Percentiles rank a stretch among this genome's conserved stretches.
phyloP scores from a whole-genome alignment of 257 asterid genomes.

The Solanum medicagineum region DNA sequence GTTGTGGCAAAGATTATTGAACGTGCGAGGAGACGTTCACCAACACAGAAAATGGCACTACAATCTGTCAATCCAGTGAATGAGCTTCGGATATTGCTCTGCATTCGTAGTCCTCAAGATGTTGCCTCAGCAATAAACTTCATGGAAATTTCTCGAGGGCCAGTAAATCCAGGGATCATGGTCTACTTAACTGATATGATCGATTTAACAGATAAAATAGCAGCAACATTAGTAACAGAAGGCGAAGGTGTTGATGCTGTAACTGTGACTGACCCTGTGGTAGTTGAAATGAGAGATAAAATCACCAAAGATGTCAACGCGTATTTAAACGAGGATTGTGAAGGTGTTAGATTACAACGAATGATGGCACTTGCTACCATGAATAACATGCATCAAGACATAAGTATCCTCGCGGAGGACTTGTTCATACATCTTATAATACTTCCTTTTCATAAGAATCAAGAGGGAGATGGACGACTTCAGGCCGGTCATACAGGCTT shows the following conservation, averaged over 20 bases:
- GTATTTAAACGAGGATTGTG: slow-evolving; percentile 32
- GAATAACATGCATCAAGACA: slow-evolving; percentile 67
- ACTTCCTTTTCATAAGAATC: slow-evolving; percentile 80
- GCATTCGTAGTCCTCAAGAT: slow-evolving; percentile 46
- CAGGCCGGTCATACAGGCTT: slow-evolving; percentile 52
- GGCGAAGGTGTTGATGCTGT: slow-evolving; percentile 30
- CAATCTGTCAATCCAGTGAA: slow-evolving; percentile 51
- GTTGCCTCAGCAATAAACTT: slow-evolving; percentile 44
- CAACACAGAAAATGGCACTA: slow-evolving; percentile 75
- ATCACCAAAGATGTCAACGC: slow-evolving; percentile 25
- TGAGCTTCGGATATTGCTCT: slow-evolving; percentile 55
- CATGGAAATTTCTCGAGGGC: slow-evolving; percentile 60
- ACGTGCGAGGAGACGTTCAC: slow-evolving; percentile 72
- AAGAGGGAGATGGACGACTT: slow-evolving; percentile 60
- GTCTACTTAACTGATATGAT: slow-evolving; percentile 70
- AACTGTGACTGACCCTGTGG: slow-evolving; percentile 50
- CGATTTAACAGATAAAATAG: slow-evolving; percentile 60
- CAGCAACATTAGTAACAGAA: slow-evolving; percentile 50
- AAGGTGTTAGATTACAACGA: slow-evolving; percentile 41
- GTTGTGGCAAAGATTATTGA: slow-evolving; percentile 56
- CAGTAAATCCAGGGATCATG: slow-evolving; percentile 54
- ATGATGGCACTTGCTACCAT: slow-evolving; percentile 73
- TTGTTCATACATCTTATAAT: slow-evolving; percentile 47
- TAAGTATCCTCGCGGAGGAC: slow-evolving; percentile 73
- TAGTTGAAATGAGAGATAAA: slow-evolving; percentile 51